Evolutionary conservation across 495 filamentous ascomycete genomes (phyloP).

Genomic region (Xylaria acuta): DNA sequence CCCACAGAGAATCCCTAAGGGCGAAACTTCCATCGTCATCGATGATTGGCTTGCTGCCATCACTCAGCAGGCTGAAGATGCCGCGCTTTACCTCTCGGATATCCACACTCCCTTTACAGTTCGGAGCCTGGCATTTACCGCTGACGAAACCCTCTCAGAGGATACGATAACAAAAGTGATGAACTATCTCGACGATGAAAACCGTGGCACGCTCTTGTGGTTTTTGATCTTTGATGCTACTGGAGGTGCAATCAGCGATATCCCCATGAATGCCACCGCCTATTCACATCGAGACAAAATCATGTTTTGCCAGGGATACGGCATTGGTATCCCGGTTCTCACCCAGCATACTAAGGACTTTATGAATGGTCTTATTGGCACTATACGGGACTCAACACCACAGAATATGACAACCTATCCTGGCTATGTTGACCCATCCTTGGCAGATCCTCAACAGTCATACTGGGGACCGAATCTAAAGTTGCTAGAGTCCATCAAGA

Average conservation of each 20-base stretch:
- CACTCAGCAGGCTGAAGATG: constrained; percentile 56
- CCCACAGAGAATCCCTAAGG: constrained; percentile 49
- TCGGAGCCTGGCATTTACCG: constrained; percentile 59
- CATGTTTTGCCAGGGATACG: constrained; percentile 65
- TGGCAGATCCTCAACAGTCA: constrained; percentile 54
- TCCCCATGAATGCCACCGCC: constrained; percentile 55
- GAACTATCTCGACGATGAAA: constrained; percentile 54
- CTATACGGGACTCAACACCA: constrained; percentile 39
- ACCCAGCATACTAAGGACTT: constrained; percentile 50
- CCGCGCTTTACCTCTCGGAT: constrained; percentile 51
- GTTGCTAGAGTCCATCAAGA: constrained; percentile 58
- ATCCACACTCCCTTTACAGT: constrained; percentile 58
- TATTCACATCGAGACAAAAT: constrained; percentile 66
- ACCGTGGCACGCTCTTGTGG: constrained; percentile 60
- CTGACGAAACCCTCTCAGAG: constrained; percentile 51
- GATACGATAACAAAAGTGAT: constrained; percentile 53
- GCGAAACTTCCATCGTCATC: constrained; percentile 47
- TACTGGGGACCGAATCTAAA: constrained; percentile 65
- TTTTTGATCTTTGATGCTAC: constrained; percentile 62
- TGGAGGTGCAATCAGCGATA: constrained; percentile 59
- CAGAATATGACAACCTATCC: constrained; percentile 63
- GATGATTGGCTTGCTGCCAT: constrained; percentile 64
- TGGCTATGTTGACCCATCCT: constrained; percentile 72
- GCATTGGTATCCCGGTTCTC: constrained; percentile 54
- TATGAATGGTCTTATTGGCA: constrained; percentile 56